Base-by-base conservation (phyloP, 768 basidiomycete genomes). In the Trametopsis cervina region DNA sequence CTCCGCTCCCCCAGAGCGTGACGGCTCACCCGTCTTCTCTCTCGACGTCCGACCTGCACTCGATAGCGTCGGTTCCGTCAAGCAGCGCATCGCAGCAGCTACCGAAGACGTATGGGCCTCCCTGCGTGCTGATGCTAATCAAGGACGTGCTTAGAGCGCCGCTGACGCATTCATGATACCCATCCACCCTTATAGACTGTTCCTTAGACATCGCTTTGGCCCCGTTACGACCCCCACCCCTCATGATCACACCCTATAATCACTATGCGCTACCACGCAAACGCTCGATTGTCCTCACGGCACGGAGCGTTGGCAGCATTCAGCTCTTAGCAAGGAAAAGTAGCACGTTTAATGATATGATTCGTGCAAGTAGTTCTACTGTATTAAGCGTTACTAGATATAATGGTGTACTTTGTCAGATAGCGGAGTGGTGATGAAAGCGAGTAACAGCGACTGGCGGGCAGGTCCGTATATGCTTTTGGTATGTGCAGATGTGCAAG, bases 1-100 rank as follows among this genome's bases (percentile, higher is more conserved):
- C 66, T 88, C 89, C 40, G 92, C 91, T 0, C 90, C 94, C 1
- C 80, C 87, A 2, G 84, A 94, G 47, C 74, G 80, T 6, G 87
- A 96, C 55, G 95, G 95, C 6, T 88, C 87, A 39, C 96, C 96
- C 15, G 93, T 94, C 4, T 98, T 98, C 67, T 85, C 85, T 6
- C 75, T 99, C 22, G 96, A 99, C 62, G 95, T 98, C 9, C 81
- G 95, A 13, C 95, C 96, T 0, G 96, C 96, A 0, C 67, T 99
- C 45, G 96, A 98, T 67, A 87, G 75, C 58, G 71, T 91, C 25
- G 76, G 75, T 18, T 90, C 89, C 59, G 57, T 92, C 44, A 82
- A 78, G 61, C 57, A 58, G 58, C 73, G 93, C 39, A 77, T 95
- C 43, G 63, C 71, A 0, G 80, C 76, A 20, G 83, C 85, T 1